Conservation (phyloP, 1,139 yeast species). For the Pichia sp. region DNA sequence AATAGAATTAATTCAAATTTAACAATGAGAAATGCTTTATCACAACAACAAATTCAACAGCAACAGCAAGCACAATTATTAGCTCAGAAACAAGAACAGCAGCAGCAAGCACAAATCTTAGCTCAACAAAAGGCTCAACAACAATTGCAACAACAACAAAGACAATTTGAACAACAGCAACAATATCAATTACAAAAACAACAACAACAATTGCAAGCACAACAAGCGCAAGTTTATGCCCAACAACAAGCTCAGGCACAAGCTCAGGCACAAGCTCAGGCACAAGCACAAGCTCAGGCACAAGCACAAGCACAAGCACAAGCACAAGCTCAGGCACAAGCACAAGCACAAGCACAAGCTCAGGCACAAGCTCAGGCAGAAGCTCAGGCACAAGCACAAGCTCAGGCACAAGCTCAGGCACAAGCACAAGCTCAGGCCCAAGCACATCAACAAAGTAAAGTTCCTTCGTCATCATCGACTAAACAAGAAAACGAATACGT, state of each 20-base stretch:
- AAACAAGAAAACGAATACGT: conserved; percentile 38
- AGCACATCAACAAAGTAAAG: conserved; percentile 14
- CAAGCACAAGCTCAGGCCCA: conserved; percentile 19
- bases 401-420: conserved; percentile 13
- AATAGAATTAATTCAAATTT: background rate
- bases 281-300: background rate
- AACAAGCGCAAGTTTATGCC: no score
- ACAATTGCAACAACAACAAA: background rate
- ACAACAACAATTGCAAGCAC: background rate
- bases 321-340: background rate
- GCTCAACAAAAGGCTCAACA: background rate
- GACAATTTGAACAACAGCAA: background rate
- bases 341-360: no score
- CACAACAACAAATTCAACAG: background rate
- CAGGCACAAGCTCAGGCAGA: no score
- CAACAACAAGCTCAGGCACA: conserved; percentile 15
- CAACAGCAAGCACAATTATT: background rate
- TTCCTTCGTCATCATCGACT: background rate
- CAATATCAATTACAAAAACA: background rate
- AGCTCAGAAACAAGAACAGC: background rate
- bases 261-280: conserved; percentile 12
- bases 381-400: background rate
- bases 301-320: background rate
- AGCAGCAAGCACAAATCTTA: background rate
- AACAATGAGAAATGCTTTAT: background rate